These are phyloP conservation scores for Truncatella angustata DNA, from an alignment of 2,329 filamentous ascomycete genomes.

Conservation along the genomic window DNA sequence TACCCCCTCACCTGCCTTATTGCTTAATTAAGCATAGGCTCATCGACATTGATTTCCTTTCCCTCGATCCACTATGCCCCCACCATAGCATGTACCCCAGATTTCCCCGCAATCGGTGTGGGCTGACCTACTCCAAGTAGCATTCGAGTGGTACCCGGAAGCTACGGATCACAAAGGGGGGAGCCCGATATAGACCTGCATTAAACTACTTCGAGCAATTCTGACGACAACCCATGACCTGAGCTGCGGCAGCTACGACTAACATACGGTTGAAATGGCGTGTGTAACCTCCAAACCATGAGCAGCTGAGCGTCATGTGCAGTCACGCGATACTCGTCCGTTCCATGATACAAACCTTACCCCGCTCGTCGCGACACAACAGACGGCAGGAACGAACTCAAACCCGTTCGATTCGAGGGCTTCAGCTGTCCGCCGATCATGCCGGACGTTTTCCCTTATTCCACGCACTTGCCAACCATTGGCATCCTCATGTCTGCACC, in stretches of 20 bases:
- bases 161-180: background rate
- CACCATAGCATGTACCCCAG: conserved; percentile 2
- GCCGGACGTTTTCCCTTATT: background rate
- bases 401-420: background rate
- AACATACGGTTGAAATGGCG: conserved; percentile 3
- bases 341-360: conserved; percentile 1
- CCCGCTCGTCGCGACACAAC: conserved; percentile 8
- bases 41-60: background rate
- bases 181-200: background rate
- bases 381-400: background rate
- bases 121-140: no score
- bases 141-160: background rate
- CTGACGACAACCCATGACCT: background rate
- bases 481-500: background rate
- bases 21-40: background rate
- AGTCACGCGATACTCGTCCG: conserved; percentile 11
- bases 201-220: conserved; percentile 3
- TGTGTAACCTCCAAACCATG: background rate
- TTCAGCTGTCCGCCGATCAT: background rate
- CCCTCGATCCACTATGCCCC: background rate
- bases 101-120: conserved; percentile 4
- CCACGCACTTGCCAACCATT: background rate
- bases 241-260: background rate
- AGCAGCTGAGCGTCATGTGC: background rate
- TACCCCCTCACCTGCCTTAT: background rate